phyloP scores from a whole-genome alignment of 2,329 filamentous ascomycete species.

The Emergomyces orientalis region DNA sequence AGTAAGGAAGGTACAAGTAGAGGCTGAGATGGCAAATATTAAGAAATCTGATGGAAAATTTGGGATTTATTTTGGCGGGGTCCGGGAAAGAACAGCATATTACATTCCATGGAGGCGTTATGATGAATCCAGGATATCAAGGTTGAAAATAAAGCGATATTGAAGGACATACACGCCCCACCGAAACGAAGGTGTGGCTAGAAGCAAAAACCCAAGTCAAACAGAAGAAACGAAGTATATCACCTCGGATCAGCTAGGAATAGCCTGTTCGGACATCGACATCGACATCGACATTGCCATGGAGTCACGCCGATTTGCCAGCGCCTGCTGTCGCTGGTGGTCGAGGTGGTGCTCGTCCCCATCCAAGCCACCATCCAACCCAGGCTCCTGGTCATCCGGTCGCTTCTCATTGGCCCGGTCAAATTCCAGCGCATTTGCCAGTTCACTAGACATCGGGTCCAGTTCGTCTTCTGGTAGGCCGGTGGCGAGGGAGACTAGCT shows the following conservation, averaged over 20 bases:
- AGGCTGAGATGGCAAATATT: not conserved
- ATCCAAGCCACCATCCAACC: not conserved
- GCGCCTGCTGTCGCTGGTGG: slow-evolving; percentile 19
- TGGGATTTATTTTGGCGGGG: not conserved
- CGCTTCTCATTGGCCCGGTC: slow-evolving; percentile 33
- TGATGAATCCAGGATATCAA: not conserved
- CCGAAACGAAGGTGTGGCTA: not conserved
- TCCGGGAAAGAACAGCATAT: not conserved
- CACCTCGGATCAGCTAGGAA: not conserved
- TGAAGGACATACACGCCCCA: not conserved
- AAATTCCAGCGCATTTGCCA: slow-evolving; percentile 39
- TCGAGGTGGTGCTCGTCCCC: slow-evolving; percentile 15
- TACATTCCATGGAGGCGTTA: too few species aligned
- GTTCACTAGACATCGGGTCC: slow-evolving; percentile 39
- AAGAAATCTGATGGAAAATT: not conserved
- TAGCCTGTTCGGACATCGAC: slow-evolving; percentile 18
- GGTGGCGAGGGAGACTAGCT: slow-evolving; percentile 39
- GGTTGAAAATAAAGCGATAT: not conserved
- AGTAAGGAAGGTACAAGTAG: not conserved
- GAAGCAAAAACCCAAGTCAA: not conserved
- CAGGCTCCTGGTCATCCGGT: slow-evolving; percentile 11
- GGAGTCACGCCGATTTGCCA: not conserved
- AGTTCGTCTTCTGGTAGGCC: slow-evolving; percentile 40
- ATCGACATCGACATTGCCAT: slow-evolving; percentile 16
- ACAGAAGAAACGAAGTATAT: not conserved